Base-by-base conservation (phyloP, 306 rosid genomes). In the Quillaja saponaria region DNA sequence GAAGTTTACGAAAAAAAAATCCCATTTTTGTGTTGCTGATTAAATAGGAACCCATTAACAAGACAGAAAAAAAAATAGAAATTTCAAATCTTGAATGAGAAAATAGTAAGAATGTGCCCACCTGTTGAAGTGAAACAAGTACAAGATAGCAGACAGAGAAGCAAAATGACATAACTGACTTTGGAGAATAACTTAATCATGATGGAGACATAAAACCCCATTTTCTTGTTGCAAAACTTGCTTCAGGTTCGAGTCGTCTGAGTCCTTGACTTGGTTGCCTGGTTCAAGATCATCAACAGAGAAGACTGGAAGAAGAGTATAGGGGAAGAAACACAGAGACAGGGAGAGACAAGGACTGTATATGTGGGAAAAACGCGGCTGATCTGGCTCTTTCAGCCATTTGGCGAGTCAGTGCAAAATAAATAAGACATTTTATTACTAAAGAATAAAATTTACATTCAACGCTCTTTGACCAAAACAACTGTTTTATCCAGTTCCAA, bases 41-140 rank as follows among this genome's bases (percentile, higher is more conserved):
- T 14, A 13, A 64, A 72, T 1, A n/a, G 5, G 31, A 49, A n/a
- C 55, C 61, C 77, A 70, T 34, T 11, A 71, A 42, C 9, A 19
- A 68, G 64, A 38, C 37, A 75, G 59, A 35, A 20, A 17, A 35
- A 0, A 35, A 49, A 53, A 58, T 13, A 5, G 62, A 67, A 56
- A 54, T 34, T 53, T 47, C 6, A 58, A 60, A 72, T 8, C 48
- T 41, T 19, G 14, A 25, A 53, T 0, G 1, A 45, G 17, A 77
- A 76, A 63, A 13, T 17, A 40, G 31, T 14, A 44, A 20, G 2
- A 47, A 17, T 9, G 31, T 13, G 31, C 60, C 39, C 64, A 88
- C 96, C 96, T 79, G 92, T 79, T 11, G 85, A 60, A 71, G 59
- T 63, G 77, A 81, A 78, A 65, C 44, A 49, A 20, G 44, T 42